phyloP scores from a whole-genome alignment of 345 rosid species.

The Bretschneidera sinensis region DNA sequence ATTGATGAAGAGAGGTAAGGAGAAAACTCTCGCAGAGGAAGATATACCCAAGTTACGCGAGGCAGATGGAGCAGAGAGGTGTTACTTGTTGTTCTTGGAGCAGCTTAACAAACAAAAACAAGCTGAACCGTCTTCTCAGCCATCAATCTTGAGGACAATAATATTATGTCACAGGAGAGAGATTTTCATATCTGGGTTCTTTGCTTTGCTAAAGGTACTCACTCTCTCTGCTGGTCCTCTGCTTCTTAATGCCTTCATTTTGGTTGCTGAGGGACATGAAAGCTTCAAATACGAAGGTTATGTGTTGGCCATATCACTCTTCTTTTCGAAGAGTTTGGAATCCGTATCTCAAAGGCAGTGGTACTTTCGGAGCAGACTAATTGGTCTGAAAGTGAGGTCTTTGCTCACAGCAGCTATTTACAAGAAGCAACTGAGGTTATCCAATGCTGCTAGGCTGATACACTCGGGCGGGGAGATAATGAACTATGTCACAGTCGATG shows the following conservation, averaged over 20 bases:
- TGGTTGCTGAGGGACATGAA: conserved; percentile 77
- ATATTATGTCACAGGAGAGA: conserved; percentile 61
- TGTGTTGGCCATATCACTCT: conserved; percentile 54
- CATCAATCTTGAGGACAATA: conserved; percentile 55
- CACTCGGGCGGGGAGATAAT: conserved; percentile 91
- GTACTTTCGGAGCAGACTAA: conserved; percentile 77
- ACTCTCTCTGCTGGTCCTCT: conserved; percentile 79
- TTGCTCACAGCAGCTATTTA: conserved; percentile 76
- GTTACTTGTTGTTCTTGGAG: conserved; percentile 55
- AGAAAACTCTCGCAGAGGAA: conserved; percentile 62
- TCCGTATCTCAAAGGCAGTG: conserved; percentile 91
- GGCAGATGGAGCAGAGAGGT: conserved; percentile 67
- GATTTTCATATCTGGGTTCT: conserved; percentile 69
- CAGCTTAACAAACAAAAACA: conserved; percentile 44
- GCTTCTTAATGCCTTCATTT: conserved; percentile 80
- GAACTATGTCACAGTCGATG: conserved; percentile 92
- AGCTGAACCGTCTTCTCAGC: conserved; percentile 32
- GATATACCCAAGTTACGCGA: conserved; percentile 60
- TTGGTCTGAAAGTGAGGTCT: conserved; percentile 77
- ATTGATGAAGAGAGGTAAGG: conserved; percentile 64
- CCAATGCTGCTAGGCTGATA: conserved; percentile 60
- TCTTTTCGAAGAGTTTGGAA: conserved; percentile 57
- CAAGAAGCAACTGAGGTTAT: conserved; percentile 74
- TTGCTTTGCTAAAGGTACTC: conserved; percentile 72
- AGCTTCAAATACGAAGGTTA: conserved; percentile 70